phyloP scores from a whole-genome alignment of 768 basidiomycete species.

The Boletus vinaceobasis region DNA sequence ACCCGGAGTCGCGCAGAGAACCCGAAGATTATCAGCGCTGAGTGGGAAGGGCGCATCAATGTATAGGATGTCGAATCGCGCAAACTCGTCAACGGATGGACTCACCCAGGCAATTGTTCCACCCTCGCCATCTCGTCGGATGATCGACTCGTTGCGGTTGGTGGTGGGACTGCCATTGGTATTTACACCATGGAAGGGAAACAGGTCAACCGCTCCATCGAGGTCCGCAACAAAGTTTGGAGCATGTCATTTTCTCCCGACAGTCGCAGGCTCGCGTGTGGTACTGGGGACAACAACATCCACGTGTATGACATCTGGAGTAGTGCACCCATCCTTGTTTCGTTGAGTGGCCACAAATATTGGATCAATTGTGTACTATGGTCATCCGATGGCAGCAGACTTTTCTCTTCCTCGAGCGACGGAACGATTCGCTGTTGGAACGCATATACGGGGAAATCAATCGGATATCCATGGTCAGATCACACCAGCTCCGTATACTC shows the following conservation, averaged over 20 bases:
- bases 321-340: background rate
- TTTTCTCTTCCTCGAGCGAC: background rate
- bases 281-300: background rate
- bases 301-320: background rate
- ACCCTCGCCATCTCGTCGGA: background rate
- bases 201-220: no score
- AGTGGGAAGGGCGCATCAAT: background rate
- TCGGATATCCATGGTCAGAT: no score
- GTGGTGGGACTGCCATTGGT: no score
- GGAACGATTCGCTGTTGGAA: slow-evolving; percentile 10
- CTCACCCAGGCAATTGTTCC: background rate
- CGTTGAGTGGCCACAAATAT: background rate
- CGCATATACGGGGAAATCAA: no score
- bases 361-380: background rate
- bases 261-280: background rate
- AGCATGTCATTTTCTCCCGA: slow-evolving; percentile 2
- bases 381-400: background rate
- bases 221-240: no score
- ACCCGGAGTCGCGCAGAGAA: background rate
- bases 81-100: background rate
- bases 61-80: slow-evolving; percentile 3
- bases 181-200: no score
- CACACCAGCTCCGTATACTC: no score
- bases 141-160: background rate
- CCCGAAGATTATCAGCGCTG: background rate